phyloP scores from a whole-genome alignment of 2,329 filamentous ascomycete genomes.

The Claviceps arundinis region DNA sequence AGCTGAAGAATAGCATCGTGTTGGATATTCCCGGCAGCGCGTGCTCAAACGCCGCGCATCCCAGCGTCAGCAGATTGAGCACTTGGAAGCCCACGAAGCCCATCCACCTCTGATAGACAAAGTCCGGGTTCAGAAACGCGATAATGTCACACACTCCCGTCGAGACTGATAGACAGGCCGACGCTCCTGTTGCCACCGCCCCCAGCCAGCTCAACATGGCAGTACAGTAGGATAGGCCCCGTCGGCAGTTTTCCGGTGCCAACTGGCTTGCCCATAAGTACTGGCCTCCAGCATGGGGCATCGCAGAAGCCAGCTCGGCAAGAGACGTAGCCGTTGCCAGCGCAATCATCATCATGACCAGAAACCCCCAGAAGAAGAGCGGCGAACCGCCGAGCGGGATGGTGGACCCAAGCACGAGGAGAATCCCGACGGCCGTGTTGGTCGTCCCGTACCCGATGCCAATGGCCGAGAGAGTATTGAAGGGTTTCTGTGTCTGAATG shows the following conservation, averaged over 20 bases:
- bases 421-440: slow-evolving; percentile 13
- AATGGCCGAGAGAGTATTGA: slow-evolving; percentile 15
- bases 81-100: slow-evolving; percentile 15
- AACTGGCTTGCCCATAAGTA: slow-evolving; percentile 15
- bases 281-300: slow-evolving; percentile 17
- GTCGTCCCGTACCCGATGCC: slow-evolving; percentile 15
- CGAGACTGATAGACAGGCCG: slow-evolving; percentile 13
- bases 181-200: slow-evolving; percentile 13
- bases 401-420: slow-evolving; percentile 11
- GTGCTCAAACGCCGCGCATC: slow-evolving; percentile 12
- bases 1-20: slow-evolving; percentile 14
- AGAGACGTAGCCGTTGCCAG: slow-evolving; percentile 14
- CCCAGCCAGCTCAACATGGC: slow-evolving; percentile 16
- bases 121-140: slow-evolving; percentile 11
- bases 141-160: slow-evolving; percentile 12
- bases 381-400: slow-evolving; percentile 13
- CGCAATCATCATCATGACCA: slow-evolving; percentile 12
- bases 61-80: slow-evolving; percentile 12
- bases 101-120: slow-evolving; percentile 16
- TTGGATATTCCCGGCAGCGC: slow-evolving; percentile 15
- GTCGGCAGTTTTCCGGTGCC: slow-evolving; percentile 7
- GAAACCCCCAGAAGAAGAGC: slow-evolving; percentile 15
- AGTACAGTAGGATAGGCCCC: slow-evolving; percentile 13
- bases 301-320: slow-evolving; percentile 16
- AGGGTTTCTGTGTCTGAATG: slow-evolving; percentile 18